Evolutionary conservation across 2,329 filamentous ascomycete species (phyloP), one percentile per base, ranked within the genome.

Genomic region (Colletotrichum cordylinicola): DNA sequence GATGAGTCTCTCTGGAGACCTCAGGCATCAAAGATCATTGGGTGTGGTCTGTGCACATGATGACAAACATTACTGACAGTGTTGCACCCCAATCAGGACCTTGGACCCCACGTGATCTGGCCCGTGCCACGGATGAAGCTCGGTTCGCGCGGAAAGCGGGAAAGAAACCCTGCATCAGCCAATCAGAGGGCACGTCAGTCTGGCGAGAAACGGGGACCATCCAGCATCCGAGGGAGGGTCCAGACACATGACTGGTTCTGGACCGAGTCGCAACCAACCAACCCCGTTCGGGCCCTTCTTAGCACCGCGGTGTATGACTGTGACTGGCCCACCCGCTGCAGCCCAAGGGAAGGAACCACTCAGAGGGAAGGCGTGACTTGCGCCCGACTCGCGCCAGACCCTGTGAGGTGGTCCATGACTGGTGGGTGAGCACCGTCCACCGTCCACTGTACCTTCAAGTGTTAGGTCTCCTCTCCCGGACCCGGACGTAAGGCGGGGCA

Each of bases 71-170:
- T 27, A 6, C 55, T 27, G 55, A n/a, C 43, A 52, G 12, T 21
- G 43, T 52, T 52, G n/a, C n/a, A 52, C 21, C 61, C 31, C 39
- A 18, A n/a, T 55, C 31, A 31, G 29, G 27, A 27, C 24, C 35
- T 31, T 33, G 33, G 33, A 16, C 13, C 29, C 70, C 73, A 75
- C 73, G 73, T 75, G 73, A 75, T 68, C 12, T 21, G 70, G 27
- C 58, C 70, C 48, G 70, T 73, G 64, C 70, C 10, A 21, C 35
- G 29, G 31, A 15, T 68, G 55, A 56, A 62, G 43, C 24, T 37
- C 62, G 73, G 62, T 60, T 64, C 55, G 15, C 55, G n/a, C 37
- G 69, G 69, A 33, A 58, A 37, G 43, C 65, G 29, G 65, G 27
- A 35, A 65, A 10, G 48, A 37, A 31, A 52, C 21, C 31, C 48